Evolutionary conservation across 768 basidiomycete genomes (phyloP).

Genomic region (Coprinopsis marcescibilis): DNA sequence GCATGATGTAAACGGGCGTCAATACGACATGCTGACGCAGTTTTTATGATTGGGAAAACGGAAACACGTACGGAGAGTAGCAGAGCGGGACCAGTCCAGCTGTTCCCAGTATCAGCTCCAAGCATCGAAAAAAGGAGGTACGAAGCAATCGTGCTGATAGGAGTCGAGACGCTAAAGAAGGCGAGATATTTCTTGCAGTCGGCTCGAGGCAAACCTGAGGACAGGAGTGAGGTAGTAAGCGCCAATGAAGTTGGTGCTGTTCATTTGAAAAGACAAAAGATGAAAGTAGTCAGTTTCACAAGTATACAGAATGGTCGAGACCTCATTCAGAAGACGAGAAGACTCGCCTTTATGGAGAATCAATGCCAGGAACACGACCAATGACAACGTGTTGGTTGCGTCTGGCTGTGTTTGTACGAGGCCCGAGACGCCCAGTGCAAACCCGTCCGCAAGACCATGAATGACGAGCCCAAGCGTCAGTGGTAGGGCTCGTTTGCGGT

Average conservation of each 20-base stretch:
- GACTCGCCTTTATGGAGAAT: constrained; percentile 82
- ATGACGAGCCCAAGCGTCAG: constrained; percentile 82
- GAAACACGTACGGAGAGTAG: constrained; percentile 68
- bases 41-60: too few relatives aligned
- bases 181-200: constrained; percentile 72
- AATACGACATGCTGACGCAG: not conserved
- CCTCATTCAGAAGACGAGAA: not conserved
- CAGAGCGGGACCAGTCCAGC: constrained; percentile 72
- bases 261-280: not conserved
- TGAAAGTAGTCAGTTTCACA: too few relatives aligned
- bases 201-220: constrained; percentile 58
- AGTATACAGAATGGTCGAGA: too few relatives aligned
- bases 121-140: constrained; percentile 60
- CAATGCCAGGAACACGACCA: constrained; percentile 88
- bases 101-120: constrained; percentile 35
- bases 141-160: constrained; percentile 72
- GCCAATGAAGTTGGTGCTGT: constrained; percentile 89
- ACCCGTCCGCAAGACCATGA: constrained; percentile 88
- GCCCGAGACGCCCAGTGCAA: constrained; percentile 81
- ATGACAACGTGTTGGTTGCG: constrained; percentile 48
- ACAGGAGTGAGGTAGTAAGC: constrained; percentile 78
- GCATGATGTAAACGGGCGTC: not conserved
- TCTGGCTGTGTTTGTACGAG: constrained; percentile 28
- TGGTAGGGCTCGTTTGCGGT: constrained; percentile 48
- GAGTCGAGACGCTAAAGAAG: constrained; percentile 81